These are phyloP conservation scores for Chloranthus sessilifolius DNA, from an alignment of 164 flowering plant genomes.

Conservation along the genomic window DNA sequence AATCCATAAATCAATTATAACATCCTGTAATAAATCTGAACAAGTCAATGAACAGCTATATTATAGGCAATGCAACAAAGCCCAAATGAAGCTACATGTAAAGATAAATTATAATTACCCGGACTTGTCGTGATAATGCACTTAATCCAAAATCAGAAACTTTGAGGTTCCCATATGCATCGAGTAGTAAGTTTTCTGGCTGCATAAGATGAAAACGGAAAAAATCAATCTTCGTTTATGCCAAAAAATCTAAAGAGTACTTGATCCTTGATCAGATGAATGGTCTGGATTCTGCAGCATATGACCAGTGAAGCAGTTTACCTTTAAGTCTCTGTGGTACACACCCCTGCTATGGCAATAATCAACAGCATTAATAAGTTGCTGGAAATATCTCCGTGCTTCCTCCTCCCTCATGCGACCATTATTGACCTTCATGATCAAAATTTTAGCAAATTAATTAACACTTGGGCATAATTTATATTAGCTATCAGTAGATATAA, in stretches of 20 bases:
- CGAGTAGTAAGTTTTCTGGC: neutral
- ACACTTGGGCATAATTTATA: no score
- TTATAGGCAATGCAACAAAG: no score
- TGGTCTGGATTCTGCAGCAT: no score
- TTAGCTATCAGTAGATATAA: no score
- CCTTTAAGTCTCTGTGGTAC: slow-evolving; percentile 5
- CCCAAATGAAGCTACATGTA: no score
- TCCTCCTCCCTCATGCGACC: neutral
- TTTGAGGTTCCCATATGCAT: neutral
- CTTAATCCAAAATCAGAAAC: slow-evolving; percentile 2
- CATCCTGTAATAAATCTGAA: no score
- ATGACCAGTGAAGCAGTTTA: neutral
- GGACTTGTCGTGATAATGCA: neutral
- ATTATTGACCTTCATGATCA: neutral
- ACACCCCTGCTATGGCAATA: slow-evolving; percentile 6
- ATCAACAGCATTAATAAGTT: slow-evolving; percentile 5
- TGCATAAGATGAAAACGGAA: neutral
- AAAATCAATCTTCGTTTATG: neutral
- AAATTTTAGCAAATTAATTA: no score
- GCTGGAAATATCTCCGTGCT: slow-evolving; percentile 1
- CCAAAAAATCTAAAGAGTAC: neutral
- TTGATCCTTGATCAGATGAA: no score
- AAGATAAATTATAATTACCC: no score
- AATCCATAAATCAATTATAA: no score
- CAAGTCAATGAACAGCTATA: no score